Evolutionary conservation across 768 basidiomycete genomes (phyloP).

Genomic region (Lactifluus hygrophoroides): DNA sequence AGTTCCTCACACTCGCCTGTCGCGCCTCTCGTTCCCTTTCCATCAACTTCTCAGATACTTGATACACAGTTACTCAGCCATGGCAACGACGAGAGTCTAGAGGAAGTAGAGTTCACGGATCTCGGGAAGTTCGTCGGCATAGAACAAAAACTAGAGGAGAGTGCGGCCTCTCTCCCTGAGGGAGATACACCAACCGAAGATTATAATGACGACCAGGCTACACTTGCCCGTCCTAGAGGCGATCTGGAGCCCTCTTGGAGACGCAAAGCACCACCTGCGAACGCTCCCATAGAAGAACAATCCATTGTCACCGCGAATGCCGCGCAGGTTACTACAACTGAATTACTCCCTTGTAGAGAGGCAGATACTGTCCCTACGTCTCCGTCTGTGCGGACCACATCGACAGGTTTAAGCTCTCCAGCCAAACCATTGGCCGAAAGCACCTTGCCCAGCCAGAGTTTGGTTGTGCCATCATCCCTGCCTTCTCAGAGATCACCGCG

Average conservation of each 20-base stretch:
- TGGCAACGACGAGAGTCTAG: conserved; percentile 51
- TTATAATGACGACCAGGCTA: conserved; percentile 34
- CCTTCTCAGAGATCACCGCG: conserved; percentile 22
- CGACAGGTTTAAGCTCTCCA: neutral
- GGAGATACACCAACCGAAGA: conserved; percentile 19
- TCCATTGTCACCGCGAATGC: neutral
- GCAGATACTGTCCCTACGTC: neutral
- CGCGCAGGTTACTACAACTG: conserved; percentile 2
- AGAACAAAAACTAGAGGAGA: conserved; percentile 22
- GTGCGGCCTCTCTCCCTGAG: conserved; percentile 7
- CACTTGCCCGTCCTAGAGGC: conserved; percentile 22
- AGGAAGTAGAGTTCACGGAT: conserved; percentile 76
- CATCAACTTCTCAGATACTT: conserved; percentile 26
- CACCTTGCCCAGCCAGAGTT: neutral
- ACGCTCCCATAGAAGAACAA: conserved; percentile 14
- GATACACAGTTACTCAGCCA: conserved; percentile 34
- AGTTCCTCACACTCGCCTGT: conserved; percentile 27
- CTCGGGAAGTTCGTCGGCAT: conserved; percentile 59
- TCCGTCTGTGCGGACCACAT: conserved; percentile 4
- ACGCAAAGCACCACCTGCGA: conserved; percentile 24
- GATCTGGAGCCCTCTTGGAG: conserved; percentile 39
- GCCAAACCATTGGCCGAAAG: conserved; percentile 2
- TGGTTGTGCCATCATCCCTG: conserved; percentile 4
- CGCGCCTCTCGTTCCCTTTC: conserved; percentile 27
- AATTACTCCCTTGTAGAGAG: neutral